phyloP scores from a whole-genome alignment of 768 basidiomycete species.

The Psilocybe cubensis region DNA sequence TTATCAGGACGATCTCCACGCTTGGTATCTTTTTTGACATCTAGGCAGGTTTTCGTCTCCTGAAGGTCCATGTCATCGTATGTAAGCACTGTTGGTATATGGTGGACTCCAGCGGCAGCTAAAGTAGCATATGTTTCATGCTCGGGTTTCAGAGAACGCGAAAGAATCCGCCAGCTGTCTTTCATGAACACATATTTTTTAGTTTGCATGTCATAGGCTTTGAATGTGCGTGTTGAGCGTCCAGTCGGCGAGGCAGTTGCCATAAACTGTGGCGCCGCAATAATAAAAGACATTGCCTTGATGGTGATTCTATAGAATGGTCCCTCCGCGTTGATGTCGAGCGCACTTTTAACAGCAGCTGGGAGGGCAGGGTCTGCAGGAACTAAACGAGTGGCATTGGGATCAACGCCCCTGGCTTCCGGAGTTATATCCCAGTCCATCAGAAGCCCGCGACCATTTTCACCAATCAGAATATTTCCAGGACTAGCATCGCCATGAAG shows the following conservation, averaged over 20 bases:
- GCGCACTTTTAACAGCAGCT: no score
- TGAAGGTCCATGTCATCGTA: not conserved
- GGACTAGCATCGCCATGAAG: no score
- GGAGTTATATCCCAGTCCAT: no score
- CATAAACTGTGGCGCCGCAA: not conserved
- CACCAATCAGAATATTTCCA: no score
- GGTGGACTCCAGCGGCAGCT: not conserved
- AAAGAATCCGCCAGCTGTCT: not conserved
- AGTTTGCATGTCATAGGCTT: not conserved
- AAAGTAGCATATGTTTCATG: not conserved
- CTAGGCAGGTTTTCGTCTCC: not conserved
- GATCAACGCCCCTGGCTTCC: no score
- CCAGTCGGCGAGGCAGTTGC: not conserved
- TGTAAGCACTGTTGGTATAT: not conserved
- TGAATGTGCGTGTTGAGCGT: not conserved
- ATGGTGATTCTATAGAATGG: not conserved
- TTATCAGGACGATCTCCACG: not conserved
- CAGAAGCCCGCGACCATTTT: no score
- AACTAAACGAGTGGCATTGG: no score
- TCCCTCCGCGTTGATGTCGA: no score
- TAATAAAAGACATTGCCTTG: not conserved
- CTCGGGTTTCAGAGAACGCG: not conserved
- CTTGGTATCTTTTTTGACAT: not conserved
- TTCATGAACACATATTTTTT: not conserved
- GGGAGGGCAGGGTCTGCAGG: no score